Conservation (phyloP, 116 monocot species). For the Dioscorea cayenensis region DNA sequence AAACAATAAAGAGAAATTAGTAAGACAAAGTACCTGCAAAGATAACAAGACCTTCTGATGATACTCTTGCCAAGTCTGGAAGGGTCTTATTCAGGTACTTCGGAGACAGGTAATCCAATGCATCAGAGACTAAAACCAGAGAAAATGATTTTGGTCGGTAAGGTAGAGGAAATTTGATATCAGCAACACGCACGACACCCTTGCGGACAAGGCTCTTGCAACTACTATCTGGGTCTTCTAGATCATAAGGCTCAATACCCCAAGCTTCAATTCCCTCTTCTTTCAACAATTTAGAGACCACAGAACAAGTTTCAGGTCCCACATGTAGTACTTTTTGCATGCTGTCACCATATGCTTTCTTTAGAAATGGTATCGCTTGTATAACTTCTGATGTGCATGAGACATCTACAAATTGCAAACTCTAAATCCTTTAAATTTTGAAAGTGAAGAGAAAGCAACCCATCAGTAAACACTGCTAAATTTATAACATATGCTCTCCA, state of each 20-base stretch:
- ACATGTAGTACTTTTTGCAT: conserved; percentile 63
- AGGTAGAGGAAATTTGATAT: conserved; percentile 75
- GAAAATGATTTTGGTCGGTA: conserved; percentile 62
- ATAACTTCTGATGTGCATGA: conserved; percentile 59
- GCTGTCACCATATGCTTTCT: conserved; percentile 58
- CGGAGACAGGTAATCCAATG: conserved; percentile 68
- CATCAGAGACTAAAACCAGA: conserved; percentile 71
- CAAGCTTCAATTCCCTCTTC: conserved; percentile 58
- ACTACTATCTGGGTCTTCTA: conserved; percentile 58
- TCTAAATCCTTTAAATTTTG: not conserved
- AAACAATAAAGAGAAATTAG: not conserved
- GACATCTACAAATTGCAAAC: conserved; percentile 27
- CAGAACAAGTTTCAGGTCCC: conserved; percentile 65
- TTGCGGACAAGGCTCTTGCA: conserved; percentile 80
- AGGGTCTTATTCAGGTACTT: conserved; percentile 71
- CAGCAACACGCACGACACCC: conserved; percentile 64
- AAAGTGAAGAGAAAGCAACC: not conserved
- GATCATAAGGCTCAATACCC: conserved; percentile 77
- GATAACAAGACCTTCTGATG: conserved; percentile 55
- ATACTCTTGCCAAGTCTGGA: conserved; percentile 57
- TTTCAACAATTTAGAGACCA: conserved; percentile 58
- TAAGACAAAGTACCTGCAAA: conserved; percentile 45
- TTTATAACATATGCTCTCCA: no score
- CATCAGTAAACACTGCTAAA: not conserved
- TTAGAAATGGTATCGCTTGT: conserved; percentile 53